Conservation (phyloP, 2,329 filamentous ascomycete species). For the Paramyrothecium roridum region DNA sequence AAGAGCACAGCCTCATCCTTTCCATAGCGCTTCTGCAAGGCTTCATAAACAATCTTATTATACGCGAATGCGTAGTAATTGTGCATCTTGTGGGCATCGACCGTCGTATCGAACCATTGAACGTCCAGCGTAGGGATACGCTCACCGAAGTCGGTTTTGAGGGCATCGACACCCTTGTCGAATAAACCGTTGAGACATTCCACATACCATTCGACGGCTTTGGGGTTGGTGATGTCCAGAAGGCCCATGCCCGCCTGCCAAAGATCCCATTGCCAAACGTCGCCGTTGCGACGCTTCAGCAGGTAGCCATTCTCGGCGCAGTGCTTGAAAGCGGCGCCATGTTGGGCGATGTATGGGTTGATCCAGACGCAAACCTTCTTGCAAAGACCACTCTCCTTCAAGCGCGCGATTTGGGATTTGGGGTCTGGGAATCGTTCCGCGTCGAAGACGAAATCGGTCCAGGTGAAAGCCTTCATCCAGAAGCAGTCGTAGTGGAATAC, state of each 20-base stretch:
- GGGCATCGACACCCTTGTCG: constrained; percentile 65
- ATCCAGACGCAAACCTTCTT: constrained; percentile 73
- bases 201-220: constrained; percentile 62
- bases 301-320: constrained; percentile 66
- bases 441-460: constrained; percentile 74
- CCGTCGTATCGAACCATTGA: constrained; percentile 56
- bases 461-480: constrained; percentile 73
- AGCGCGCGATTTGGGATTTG: constrained; percentile 56
- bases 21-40: constrained; percentile 53
- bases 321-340: constrained; percentile 62
- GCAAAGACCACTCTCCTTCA: constrained; percentile 60
- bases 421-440: constrained; percentile 67
- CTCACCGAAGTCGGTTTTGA: constrained; percentile 78
- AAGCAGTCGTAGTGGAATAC: constrained; percentile 78
- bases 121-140: constrained; percentile 65
- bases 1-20: constrained; percentile 59
- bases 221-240: constrained; percentile 72
- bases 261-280: constrained; percentile 73
- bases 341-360: constrained; percentile 71
- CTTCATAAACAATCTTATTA: constrained; percentile 67
- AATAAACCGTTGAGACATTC: constrained; percentile 61
- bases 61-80: constrained; percentile 75
- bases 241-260: constrained; percentile 78
- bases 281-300: constrained; percentile 65
- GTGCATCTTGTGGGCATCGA: constrained; percentile 67